phyloP scores from a whole-genome alignment of 345 rosid species.

The Rhizophora mangle region DNA sequence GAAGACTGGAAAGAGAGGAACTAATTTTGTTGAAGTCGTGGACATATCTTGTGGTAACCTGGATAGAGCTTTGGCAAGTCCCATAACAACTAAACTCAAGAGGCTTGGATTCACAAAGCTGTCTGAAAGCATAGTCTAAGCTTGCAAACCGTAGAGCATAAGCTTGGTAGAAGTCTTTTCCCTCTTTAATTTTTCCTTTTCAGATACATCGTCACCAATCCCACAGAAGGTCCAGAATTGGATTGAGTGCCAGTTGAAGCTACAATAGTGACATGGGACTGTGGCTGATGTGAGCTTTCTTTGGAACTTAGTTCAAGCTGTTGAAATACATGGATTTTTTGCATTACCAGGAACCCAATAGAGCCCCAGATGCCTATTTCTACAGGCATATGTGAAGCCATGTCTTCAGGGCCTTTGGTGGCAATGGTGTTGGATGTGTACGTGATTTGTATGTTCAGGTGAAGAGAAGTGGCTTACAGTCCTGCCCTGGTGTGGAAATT shows the following conservation, averaged over 20 bases:
- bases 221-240: slow-evolving; percentile 13
- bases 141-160: slow-evolving; percentile 52
- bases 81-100: slow-evolving; percentile 71
- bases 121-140: slow-evolving; percentile 60
- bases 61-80: slow-evolving; percentile 74
- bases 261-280: slow-evolving; percentile 8
- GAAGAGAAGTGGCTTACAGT: slow-evolving; percentile 23
- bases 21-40: slow-evolving; percentile 74
- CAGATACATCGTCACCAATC: slow-evolving; percentile 26
- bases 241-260: slow-evolving; percentile 30
- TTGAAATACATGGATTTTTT: slow-evolving; percentile 48
- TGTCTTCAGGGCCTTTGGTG: slow-evolving; percentile 17
- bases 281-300: slow-evolving; percentile 34
- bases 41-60: slow-evolving; percentile 82
- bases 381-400: slow-evolving; percentile 34
- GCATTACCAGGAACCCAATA: slow-evolving; percentile 47
- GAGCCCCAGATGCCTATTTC: slow-evolving; percentile 58
- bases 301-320: slow-evolving; percentile 33
- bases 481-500: slow-evolving; percentile 28
- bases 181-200: slow-evolving; percentile 53
- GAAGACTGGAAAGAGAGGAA: slow-evolving; percentile 53
- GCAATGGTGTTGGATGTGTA: slow-evolving; percentile 24
- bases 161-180: slow-evolving; percentile 43
- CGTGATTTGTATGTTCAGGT: slow-evolving; percentile 23
- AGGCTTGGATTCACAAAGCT: slow-evolving; percentile 95